phyloP scores from a whole-genome alignment of 2,329 filamentous ascomycete genomes.

The Cladosporium sp. region DNA sequence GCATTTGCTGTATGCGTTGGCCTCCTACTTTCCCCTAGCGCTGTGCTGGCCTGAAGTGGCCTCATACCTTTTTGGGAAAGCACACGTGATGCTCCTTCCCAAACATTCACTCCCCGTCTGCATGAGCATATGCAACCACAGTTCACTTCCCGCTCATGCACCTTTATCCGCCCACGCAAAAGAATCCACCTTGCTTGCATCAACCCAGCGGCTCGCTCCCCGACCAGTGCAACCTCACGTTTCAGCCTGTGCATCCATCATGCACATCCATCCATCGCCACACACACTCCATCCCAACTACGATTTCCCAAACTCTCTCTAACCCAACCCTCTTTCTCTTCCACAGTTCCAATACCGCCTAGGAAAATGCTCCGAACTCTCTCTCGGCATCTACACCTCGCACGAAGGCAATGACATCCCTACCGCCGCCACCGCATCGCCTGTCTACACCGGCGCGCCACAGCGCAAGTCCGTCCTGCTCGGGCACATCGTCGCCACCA shows the following conservation, averaged over 20 bases:
- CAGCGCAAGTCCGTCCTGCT: constrained; percentile 66
- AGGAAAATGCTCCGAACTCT: constrained; percentile 72
- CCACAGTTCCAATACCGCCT: constrained; percentile 75
- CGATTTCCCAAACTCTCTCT: not conserved
- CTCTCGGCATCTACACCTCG: constrained; percentile 77
- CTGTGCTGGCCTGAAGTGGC: constrained; percentile 12
- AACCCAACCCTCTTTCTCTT: constrained; percentile 8
- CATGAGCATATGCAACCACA: not conserved
- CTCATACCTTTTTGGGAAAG: constrained; percentile 13
- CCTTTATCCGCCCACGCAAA: not conserved
- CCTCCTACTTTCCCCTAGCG: constrained; percentile 19
- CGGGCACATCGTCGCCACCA: constrained; percentile 76
- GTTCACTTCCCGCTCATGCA: not conserved
- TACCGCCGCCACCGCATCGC: constrained; percentile 57
- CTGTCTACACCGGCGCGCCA: constrained; percentile 62
- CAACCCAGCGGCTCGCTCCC: constrained; percentile 1
- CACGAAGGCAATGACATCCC: constrained; percentile 58
- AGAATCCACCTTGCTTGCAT: not conserved
- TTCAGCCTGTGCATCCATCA: not conserved
- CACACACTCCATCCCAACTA: not conserved
- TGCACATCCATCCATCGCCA: not conserved
- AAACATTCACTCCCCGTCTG: not conserved
- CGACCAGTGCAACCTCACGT: constrained; percentile 9
- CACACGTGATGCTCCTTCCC: constrained; percentile 5
- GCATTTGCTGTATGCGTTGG: constrained; percentile 34